A percentile compares a stretch with the other conserved stretches of the same genome.
These are phyloP conservation scores for Metarhizium brunneum DNA, from an alignment of 2,329 filamentous ascomycete species.

Conservation along the genomic window DNA sequence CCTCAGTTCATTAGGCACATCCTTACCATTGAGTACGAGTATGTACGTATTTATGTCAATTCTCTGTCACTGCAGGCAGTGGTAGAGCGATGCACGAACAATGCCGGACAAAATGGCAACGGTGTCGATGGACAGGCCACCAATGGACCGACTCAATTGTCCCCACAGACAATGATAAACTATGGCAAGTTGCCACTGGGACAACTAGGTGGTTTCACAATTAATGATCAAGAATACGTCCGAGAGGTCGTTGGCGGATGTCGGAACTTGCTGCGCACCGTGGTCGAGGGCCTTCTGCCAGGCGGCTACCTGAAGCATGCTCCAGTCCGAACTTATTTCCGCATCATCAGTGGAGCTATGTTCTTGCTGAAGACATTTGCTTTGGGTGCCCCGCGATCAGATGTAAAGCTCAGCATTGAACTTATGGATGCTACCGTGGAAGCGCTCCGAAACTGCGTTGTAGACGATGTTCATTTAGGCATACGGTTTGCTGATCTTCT, in stretches of 20 bases:
- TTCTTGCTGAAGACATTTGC: conserved; percentile 80
- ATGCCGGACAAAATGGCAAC: conserved; percentile 42
- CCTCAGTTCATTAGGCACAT: conserved; percentile 63
- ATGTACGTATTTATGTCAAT: conserved; percentile 89
- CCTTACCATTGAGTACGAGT: conserved; percentile 89
- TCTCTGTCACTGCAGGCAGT: conserved; percentile 90
- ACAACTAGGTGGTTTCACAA: conserved; percentile 53
- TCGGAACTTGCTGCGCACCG: conserved; percentile 65
- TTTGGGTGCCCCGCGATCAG: conserved; percentile 67
- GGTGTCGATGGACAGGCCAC: conserved; percentile 22
- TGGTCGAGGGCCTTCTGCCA: conserved; percentile 67
- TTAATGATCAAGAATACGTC: conserved; percentile 63
- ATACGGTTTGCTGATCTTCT: conserved; percentile 75
- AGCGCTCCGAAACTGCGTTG: conserved; percentile 66
- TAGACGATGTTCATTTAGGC: conserved; percentile 79
- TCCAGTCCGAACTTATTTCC: conserved; percentile 76
- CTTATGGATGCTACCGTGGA: conserved; percentile 68
- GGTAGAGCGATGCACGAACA: conserved; percentile 81
- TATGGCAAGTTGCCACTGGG: conserved; percentile 56
- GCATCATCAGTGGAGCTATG: conserved; percentile 78
- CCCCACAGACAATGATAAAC: conserved; percentile 55
- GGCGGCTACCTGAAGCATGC: conserved; percentile 72
- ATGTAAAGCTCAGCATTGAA: conserved; percentile 65
- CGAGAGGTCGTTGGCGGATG: conserved; percentile 70
- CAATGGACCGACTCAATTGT: conserved; percentile 29